phyloP scores from a whole-genome alignment of 805 yeast species.

The Yarrowia yakushimensis region DNA sequence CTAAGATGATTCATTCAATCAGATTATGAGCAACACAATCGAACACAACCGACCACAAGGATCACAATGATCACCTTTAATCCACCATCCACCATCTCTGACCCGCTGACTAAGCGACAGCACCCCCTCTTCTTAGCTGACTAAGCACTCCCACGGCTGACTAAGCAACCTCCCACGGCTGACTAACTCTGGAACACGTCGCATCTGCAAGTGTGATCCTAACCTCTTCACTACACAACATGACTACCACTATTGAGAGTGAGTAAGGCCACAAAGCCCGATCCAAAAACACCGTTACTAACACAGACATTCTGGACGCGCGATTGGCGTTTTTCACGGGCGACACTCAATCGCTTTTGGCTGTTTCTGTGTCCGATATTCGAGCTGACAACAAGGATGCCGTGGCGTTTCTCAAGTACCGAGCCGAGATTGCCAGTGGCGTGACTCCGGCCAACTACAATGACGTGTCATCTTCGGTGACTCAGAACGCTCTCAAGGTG shows the following conservation, averaged over 20 bases:
- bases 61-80: no score
- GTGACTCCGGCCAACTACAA: constrained; percentile 30
- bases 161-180: constrained; percentile 6
- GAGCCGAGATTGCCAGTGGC: constrained; percentile 42
- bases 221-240: neutral
- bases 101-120: no score
- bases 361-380: constrained; percentile 30
- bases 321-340: constrained; percentile 42
- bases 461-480: constrained; percentile 30
- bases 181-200: constrained; percentile 7
- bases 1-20: no score
- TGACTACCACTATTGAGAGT: constrained; percentile 17
- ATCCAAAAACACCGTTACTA: neutral
- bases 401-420: constrained; percentile 38
- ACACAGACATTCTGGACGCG: constrained; percentile 16
- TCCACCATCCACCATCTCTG: no score
- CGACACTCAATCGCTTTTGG: constrained; percentile 39
- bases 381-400: constrained; percentile 29
- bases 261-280: neutral
- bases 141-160: no score
- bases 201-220: neutral
- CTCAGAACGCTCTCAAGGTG: constrained; percentile 29
- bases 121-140: no score
- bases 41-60: no score
- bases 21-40: no score